These are phyloP conservation scores for Alternaria postmessia DNA, from an alignment of 2,329 filamentous ascomycete genomes.

Conservation along the genomic window DNA sequence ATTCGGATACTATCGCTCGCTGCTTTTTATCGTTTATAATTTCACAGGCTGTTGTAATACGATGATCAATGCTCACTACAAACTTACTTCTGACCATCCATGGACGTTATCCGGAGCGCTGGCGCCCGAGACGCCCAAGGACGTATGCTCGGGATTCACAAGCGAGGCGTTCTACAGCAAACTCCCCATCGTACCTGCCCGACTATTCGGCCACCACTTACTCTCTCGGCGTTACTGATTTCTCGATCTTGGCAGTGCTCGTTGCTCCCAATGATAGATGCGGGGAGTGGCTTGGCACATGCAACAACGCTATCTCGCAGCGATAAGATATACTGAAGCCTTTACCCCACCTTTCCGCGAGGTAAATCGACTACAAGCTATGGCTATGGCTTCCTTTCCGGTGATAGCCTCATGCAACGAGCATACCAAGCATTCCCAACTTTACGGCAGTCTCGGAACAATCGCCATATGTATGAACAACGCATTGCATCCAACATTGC, in stretches of 20 bases:
- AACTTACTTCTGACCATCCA: not conserved
- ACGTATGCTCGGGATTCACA: not conserved
- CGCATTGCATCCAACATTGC: not conserved
- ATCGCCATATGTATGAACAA: not conserved
- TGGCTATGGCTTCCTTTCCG: not conserved
- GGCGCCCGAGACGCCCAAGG: not conserved
- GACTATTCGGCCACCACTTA: not conserved
- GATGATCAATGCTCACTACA: too few relatives aligned
- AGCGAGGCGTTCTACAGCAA: not conserved
- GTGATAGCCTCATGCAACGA: not conserved
- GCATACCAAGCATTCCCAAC: constrained; percentile 3
- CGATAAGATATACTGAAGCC: constrained; percentile 3
- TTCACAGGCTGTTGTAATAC: too few relatives aligned
- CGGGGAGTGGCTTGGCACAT: constrained; percentile 3
- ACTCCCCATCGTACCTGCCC: not conserved
- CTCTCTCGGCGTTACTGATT: not conserved
- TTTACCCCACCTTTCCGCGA: not conserved
- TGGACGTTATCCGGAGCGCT: not conserved
- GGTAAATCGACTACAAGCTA: not conserved
- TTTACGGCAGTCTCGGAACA: not conserved
- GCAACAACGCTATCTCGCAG: constrained; percentile 7
- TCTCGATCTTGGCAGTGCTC: not conserved
- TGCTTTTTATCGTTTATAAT: not conserved
- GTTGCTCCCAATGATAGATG: constrained; percentile 1
- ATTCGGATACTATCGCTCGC: too few relatives aligned